These are phyloP conservation scores for Bathelium albidoporum DNA, from an alignment of 495 filamentous ascomycete genomes.

Conservation along the genomic window DNA sequence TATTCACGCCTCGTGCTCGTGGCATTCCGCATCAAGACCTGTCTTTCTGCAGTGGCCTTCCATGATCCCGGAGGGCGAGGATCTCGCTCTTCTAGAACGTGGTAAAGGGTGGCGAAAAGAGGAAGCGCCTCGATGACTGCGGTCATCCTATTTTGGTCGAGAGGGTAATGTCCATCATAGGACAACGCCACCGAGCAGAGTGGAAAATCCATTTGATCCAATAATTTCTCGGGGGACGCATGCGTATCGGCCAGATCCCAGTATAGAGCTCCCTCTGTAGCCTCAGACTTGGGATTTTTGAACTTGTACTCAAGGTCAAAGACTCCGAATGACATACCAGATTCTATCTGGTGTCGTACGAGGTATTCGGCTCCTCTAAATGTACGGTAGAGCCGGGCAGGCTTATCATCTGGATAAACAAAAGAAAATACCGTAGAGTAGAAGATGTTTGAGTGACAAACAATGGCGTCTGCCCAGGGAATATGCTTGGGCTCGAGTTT, in stretches of 20 bases:
- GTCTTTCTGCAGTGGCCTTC: constrained; percentile 20
- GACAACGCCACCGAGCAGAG: constrained; percentile 30
- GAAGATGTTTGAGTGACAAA: constrained; percentile 33
- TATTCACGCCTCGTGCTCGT: constrained; percentile 30
- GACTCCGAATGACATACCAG: constrained; percentile 35
- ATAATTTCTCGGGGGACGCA: constrained; percentile 33
- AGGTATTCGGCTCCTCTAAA: constrained; percentile 16
- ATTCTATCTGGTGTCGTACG: constrained; percentile 28
- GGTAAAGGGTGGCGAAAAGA: constrained; percentile 23
- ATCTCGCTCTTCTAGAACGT: constrained; percentile 17
- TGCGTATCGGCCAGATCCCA: constrained; percentile 28
- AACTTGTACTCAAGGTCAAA: constrained; percentile 39
- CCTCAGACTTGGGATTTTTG: constrained; percentile 32
- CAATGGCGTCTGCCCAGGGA: constrained; percentile 31
- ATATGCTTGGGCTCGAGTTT: constrained; percentile 28
- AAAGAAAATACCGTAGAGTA: constrained; percentile 29
- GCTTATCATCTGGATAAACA: constrained; percentile 23
- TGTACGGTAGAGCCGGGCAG: constrained; percentile 17
- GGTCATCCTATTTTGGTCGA: constrained; percentile 24
- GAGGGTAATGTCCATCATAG: constrained; percentile 24
- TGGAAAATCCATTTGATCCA: constrained; percentile 41
- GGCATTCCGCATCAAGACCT: constrained; percentile 34
- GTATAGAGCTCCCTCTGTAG: constrained; percentile 33
- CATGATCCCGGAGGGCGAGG: constrained; percentile 17
- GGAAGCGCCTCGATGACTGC: constrained; percentile 27